Base-by-base conservation (phyloP, 2,329 filamentous ascomycete genomes). In the Neodidymelliopsis sp. region DNA sequence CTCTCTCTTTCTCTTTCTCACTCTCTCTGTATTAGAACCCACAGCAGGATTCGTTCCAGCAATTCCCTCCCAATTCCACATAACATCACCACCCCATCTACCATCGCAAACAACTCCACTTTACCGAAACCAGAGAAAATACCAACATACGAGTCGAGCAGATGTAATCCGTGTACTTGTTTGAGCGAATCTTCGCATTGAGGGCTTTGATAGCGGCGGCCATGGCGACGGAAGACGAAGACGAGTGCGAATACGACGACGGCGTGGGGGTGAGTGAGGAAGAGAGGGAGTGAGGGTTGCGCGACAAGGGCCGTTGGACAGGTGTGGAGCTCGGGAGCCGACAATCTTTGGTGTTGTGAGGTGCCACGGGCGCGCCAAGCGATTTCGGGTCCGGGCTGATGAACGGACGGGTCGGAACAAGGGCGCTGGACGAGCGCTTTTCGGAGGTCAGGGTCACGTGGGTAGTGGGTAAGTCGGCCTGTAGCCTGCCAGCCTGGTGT, bases 131-230 rank as follows among this genome's bases (percentile, higher is more conserved):
- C n/a, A n/a, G n/a, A n/a, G n/a, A n/a, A n/a, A n/a, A n/a, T n/a
- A n/a, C n/a, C n/a, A n/a, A 78, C 78, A 62, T 74, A 80, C 78
- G 78, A 58, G 78, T 81, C 55, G 77, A 80, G 74, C 77, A 81
- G 63, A 81, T 73, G 73, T 81, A 81, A 60, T 81, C 78, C 13
- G 69, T 61, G 52, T 75, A 74, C 60, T 77, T 76, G 65, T 79
- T 79, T 22, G 76, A 71, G 64, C 78, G 75, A 62, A 81, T 81
- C 63, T 74, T 74, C 64, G 78, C 77, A 72, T 81, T 81, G 71
- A 81, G 69, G 28, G 77, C 78, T 73, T 79, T 80, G 67, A 80
- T 74, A 63, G 77, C 77, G 61, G 78, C 78, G 53, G 77, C 77
- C 77, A 84, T 83, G 35, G 54, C 62, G 59, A 50, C 43, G 35